Evolutionary conservation across 257 asterid species (phyloP).

Genomic region (Forsythia viridissima): DNA sequence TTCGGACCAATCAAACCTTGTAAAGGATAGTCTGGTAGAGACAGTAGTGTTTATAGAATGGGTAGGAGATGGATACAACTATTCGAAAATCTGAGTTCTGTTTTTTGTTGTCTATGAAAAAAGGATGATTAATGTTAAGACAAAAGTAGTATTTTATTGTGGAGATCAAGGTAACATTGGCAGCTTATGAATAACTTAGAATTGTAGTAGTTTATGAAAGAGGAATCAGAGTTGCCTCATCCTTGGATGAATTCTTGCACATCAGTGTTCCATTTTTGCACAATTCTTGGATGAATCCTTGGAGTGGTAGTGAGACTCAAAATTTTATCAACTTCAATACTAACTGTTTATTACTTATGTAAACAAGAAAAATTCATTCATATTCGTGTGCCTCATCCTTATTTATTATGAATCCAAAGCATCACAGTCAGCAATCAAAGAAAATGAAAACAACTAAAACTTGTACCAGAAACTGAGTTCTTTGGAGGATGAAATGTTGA

Average conservation of each 20-base stretch:
- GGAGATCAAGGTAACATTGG: slow-evolving; percentile 35
- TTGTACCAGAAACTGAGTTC: neutral
- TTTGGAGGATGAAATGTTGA: neutral
- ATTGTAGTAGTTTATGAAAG: neutral
- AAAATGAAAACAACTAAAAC: neutral
- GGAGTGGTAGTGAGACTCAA: too few species aligned
- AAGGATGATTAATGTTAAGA: slow-evolving; percentile 21
- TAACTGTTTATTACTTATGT: too few species aligned
- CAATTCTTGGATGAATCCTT: neutral
- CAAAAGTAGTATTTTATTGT: slow-evolving; percentile 25
- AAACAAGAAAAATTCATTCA: too few species aligned
- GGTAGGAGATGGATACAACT: slow-evolving; percentile 22
- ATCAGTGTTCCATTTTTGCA: neutral
- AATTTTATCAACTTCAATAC: too few species aligned
- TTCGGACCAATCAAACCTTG: slow-evolving; percentile 17
- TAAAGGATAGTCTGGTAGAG: slow-evolving; percentile 27
- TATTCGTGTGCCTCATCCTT: too few species aligned
- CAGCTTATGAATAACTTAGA: slow-evolving; percentile 22
- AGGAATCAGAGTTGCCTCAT: slow-evolving; percentile 12
- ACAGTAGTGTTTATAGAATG: slow-evolving; percentile 24
- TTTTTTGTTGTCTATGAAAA: slow-evolving; percentile 2
- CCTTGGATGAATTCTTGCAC: neutral
- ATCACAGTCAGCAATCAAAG: neutral
- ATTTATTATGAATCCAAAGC: too few species aligned
- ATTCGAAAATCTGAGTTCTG: slow-evolving; percentile 8